Conservation (phyloP, 306 rosid species). For the Acmispon strigosus region DNA sequence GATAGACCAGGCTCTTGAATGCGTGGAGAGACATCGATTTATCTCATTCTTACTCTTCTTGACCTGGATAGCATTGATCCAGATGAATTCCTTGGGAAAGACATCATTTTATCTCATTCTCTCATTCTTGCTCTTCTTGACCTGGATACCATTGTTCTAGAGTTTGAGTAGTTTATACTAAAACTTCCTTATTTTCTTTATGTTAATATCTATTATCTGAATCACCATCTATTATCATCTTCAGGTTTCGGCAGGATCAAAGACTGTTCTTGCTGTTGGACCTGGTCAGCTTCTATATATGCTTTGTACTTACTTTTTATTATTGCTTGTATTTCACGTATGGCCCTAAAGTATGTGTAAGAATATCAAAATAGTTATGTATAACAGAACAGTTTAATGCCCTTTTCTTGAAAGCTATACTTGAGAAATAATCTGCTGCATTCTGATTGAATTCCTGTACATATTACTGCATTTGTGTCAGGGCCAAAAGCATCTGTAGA, state of each 20-base stretch:
- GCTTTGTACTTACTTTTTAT: not conserved
- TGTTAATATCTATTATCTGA: not conserved
- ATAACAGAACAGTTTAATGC: not conserved
- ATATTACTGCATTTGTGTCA: conserved; percentile 22
- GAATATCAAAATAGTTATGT: not conserved
- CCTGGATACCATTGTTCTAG: not conserved
- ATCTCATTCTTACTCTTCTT: not conserved
- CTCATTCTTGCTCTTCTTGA: not conserved
- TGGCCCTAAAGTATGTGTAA: not conserved
- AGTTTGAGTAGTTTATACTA: not conserved
- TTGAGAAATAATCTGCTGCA: not conserved
- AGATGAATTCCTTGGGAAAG: not conserved
- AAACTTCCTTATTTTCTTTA: not conserved
- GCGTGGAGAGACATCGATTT: not conserved
- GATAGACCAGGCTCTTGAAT: not conserved
- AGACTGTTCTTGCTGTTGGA: conserved; percentile 91
- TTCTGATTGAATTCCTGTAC: not conserved
- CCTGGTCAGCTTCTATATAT: conserved; percentile 51
- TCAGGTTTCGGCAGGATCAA: conserved; percentile 81
- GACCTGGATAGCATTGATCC: not conserved
- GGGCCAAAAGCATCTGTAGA: conserved; percentile 65
- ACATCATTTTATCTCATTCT: not conserved
- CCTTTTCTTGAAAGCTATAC: not conserved
- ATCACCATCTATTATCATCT: not conserved
- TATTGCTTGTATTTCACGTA: conserved; percentile 5